These are phyloP conservation scores for Backusella sp. DNA, from an alignment of 192 early-diverging fungal species.

Conservation along the genomic window DNA sequence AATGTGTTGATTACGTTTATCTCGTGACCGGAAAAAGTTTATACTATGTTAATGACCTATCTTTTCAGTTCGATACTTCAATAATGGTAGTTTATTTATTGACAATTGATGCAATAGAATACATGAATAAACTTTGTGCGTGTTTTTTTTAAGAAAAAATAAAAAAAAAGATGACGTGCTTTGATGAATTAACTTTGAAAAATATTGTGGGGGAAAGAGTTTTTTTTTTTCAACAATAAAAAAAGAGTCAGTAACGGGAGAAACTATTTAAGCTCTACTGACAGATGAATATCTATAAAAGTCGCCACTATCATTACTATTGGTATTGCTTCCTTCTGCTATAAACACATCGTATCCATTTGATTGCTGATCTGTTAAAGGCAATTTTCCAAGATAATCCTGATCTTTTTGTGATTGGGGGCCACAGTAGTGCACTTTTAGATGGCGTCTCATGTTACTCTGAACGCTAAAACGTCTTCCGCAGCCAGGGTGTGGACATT, in stretches of 20 bases:
- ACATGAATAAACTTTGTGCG: background rate
- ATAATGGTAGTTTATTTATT: background rate
- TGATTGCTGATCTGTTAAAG: background rate
- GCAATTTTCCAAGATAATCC: background rate
- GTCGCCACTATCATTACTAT: background rate
- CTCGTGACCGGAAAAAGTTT: background rate
- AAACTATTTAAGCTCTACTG: background rate
- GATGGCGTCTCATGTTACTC: slow-evolving; percentile 20
- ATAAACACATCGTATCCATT: background rate
- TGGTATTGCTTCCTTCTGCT: background rate
- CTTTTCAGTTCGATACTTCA: background rate
- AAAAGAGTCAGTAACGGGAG: background rate
- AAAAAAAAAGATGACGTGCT: background rate
- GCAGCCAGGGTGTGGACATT: slow-evolving; percentile 13
- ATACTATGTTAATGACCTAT: background rate
- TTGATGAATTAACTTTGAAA: background rate
- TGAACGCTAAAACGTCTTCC: slow-evolving; percentile 20
- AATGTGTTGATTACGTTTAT: background rate
- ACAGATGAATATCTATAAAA: slow-evolving; percentile 6
- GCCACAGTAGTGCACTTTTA: slow-evolving; percentile 15
- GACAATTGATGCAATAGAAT: background rate
- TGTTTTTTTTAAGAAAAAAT: background rate
- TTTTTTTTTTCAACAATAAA: background rate
- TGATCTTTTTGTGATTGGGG: background rate
- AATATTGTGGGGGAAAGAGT: background rate